Percentiles rank a stretch among this genome's conserved stretches.
phyloP scores from a whole-genome alignment of 176 grass and related monocot species.

The Elaeis guineensis region DNA sequence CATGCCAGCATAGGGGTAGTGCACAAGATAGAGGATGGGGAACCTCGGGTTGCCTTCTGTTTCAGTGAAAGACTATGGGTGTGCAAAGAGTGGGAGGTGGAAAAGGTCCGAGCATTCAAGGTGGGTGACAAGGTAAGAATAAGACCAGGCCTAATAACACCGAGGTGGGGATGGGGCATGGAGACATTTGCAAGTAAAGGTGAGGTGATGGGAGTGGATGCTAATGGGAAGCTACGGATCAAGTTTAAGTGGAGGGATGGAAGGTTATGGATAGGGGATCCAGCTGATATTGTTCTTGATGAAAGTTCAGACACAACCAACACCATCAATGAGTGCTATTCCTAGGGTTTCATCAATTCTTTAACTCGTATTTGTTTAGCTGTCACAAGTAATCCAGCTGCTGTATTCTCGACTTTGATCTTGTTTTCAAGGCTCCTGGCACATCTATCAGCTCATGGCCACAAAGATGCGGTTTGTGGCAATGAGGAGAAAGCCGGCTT shows the following conservation, averaged over 20 bases:
- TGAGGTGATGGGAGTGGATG: constrained; percentile 82
- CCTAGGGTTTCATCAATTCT: constrained; percentile 42
- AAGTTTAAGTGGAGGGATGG: constrained; percentile 91
- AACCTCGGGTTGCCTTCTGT: constrained; percentile 90
- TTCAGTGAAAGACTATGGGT: constrained; percentile 94
- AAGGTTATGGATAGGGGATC: constrained; percentile 81
- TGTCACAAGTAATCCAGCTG: background rate
- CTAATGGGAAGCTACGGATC: constrained; percentile 91
- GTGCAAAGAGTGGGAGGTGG: constrained; percentile 88
- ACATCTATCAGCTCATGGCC: background rate
- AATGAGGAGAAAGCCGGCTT: background rate
- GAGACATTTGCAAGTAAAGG: constrained; percentile 87
- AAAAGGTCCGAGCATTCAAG: constrained; percentile 78
- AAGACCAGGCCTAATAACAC: constrained; percentile 65
- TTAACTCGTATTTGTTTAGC: constrained; percentile 46
- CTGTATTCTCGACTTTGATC: background rate
- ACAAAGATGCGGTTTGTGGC: background rate
- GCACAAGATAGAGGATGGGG: constrained; percentile 76
- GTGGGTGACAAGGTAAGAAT: constrained; percentile 62
- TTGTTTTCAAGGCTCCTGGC: background rate
- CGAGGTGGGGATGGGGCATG: constrained; percentile 90
- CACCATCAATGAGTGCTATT: constrained; percentile 53
- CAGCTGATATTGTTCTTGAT: constrained; percentile 92
- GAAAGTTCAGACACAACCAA: constrained; percentile 29
- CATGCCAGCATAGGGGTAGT: constrained; percentile 81